phyloP scores from a whole-genome alignment of 257 asterid genomes.

The Schizonepeta tenuifolia region DNA sequence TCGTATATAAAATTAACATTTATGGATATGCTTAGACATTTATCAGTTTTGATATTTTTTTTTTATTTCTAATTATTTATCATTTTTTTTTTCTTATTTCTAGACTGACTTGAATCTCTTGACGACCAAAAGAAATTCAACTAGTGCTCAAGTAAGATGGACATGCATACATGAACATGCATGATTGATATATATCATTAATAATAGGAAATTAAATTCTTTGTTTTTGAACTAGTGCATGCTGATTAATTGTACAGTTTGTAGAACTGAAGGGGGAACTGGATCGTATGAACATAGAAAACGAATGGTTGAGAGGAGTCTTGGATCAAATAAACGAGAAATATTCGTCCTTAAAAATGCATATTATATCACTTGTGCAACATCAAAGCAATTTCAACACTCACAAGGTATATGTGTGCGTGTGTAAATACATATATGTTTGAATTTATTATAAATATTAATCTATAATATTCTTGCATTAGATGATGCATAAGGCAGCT shows the following conservation, averaged over 20 bases:
- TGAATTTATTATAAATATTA: too few species aligned
- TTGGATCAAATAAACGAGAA: slow-evolving; percentile 41
- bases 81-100: background rate
- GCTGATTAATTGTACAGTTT: too few species aligned
- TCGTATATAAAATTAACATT: too few species aligned
- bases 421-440: too few species aligned
- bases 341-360: slow-evolving; percentile 41
- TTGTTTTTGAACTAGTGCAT: slow-evolving; percentile 4
- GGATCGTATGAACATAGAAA: slow-evolving; percentile 47
- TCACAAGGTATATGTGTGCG: slow-evolving; percentile 34
- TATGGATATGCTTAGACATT: too few species aligned
- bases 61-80: background rate
- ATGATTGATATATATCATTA: too few species aligned
- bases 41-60: too few species aligned
- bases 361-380: slow-evolving; percentile 33
- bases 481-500: slow-evolving; percentile 15
- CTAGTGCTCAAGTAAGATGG: slow-evolving; percentile 34
- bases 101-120: slow-evolving; percentile 37
- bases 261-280: slow-evolving; percentile 41
- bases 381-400: slow-evolving; percentile 31
- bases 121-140: too few species aligned
- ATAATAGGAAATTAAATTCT: too few species aligned
- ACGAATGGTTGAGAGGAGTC: slow-evolving; percentile 38
- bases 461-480: background rate
- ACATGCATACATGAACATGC: background rate